Evolutionary conservation across 495 filamentous ascomycete genomes (phyloP).

Genomic region (Aspergillus heteromorphus): DNA sequence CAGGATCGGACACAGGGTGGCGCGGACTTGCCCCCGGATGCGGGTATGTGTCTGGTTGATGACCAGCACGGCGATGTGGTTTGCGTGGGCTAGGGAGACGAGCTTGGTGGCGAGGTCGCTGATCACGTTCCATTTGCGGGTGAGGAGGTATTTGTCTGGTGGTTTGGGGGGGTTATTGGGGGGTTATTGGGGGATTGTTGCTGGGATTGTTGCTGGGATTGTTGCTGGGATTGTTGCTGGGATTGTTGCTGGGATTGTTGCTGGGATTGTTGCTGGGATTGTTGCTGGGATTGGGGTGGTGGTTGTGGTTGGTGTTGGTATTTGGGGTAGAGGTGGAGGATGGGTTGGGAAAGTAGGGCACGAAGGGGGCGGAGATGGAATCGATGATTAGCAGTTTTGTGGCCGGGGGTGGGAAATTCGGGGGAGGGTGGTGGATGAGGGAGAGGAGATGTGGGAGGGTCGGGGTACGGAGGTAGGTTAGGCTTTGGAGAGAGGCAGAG

Average conservation of each 20-base stretch:
- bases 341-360: constrained; percentile 61
- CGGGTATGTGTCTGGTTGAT: constrained; percentile 69
- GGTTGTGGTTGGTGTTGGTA: constrained; percentile 36
- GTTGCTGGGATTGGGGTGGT: too few relatives aligned
- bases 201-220: too few relatives aligned
- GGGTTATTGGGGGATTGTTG: too few relatives aligned
- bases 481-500: constrained; percentile 18
- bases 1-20: constrained; percentile 67
- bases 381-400: constrained; percentile 71
- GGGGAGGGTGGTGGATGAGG: constrained; percentile 57
- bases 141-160: constrained; percentile 56
- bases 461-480: constrained; percentile 44
- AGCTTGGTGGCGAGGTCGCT: constrained; percentile 53
- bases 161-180: too few relatives aligned
- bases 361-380: constrained; percentile 66
- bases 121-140: constrained; percentile 58
- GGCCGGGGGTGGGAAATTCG: constrained; percentile 50
- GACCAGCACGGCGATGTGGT: constrained; percentile 61
- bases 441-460: constrained; percentile 73
- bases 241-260: too few relatives aligned
- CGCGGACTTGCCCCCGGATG: constrained; percentile 48
- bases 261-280: constrained; percentile 29
- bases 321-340: too few relatives aligned
- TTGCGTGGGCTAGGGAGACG: constrained; percentile 61
- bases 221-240: too few relatives aligned